Base-by-base conservation (phyloP, 2,329 filamentous ascomycete species). In the Amphichorda felina region DNA sequence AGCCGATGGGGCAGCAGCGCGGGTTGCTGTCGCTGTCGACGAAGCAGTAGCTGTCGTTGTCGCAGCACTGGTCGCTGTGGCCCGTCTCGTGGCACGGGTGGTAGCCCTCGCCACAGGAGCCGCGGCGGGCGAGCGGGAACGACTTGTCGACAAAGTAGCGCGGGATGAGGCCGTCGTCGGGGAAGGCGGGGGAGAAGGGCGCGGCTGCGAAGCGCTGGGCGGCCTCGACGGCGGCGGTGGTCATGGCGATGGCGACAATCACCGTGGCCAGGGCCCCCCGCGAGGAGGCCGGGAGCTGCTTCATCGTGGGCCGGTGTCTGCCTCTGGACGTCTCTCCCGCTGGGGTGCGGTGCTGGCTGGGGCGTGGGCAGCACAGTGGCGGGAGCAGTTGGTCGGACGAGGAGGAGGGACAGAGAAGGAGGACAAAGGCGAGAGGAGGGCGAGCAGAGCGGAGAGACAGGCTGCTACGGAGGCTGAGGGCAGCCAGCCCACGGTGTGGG, bases 1-100 rank as follows among this genome's bases (percentile, higher is more conserved):
- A 60, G 18, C 60, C 59, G 40, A 62, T 52, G 22, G 53, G 50
- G 42, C 66, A 70, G 50, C 66, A 69, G 34, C 48, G 48, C 5
- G 55, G 40, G 4, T 47, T 41, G 36, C 49, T 49, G 15, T 44
- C 41, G 5, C 45, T 43, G 43, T 58, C 54, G 37, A 68, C 39
- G 44, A 64, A 65, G 51, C 66, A 70, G 48, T 68, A 70, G 30
- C 51, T 46, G 13, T 54, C 46, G 42, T 69, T 61, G 15, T 46
- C 39, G 45, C 66, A 70, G 53, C 66, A 70, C 6, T 46, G 35
- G 16, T 52, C 48, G 9, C 48, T 43, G 31, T 52, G 47, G 21
- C 55, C 53, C 25, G 67, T 47, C 33, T 68, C 65, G 34, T 61
- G 51, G 38, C 37, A 39, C 9, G 33, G 18, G 40, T 59, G 55